Conservation (phyloP, 345 rosid genomes). For the Xanthoceras sorbifolium region DNA sequence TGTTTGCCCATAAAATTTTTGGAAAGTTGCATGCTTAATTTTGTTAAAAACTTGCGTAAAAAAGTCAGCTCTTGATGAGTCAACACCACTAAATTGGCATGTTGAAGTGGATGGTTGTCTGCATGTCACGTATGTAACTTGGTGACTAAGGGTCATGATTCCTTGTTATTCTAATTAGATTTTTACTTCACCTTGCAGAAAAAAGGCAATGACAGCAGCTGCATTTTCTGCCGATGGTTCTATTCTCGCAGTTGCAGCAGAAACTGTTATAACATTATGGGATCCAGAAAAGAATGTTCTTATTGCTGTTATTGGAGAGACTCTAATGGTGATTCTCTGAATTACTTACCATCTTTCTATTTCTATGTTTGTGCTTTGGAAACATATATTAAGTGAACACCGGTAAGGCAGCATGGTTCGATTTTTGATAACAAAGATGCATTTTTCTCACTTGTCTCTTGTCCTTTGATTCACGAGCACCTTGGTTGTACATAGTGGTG, state of each 20-base stretch:
- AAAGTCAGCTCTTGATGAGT: neutral
- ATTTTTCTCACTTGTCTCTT: neutral
- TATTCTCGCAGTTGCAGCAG: slow-evolving; percentile 95
- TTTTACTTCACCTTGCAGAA: slow-evolving; percentile 47
- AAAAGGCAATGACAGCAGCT: slow-evolving; percentile 90
- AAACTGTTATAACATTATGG: slow-evolving; percentile 87
- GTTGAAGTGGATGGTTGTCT: neutral
- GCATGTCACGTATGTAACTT: neutral
- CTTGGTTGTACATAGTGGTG: too few relatives aligned
- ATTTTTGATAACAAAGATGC: neutral
- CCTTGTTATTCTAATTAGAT: slow-evolving; percentile 12
- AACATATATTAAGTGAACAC: neutral
- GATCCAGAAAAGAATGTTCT: slow-evolving; percentile 80
- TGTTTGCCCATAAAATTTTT: neutral
- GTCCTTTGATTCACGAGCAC: neutral
- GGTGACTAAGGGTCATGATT: neutral
- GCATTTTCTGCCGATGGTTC: slow-evolving; percentile 94
- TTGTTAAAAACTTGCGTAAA: neutral
- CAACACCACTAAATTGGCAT: neutral
- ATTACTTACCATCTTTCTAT: neutral
- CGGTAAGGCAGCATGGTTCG: neutral
- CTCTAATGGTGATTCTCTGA: slow-evolving; percentile 47
- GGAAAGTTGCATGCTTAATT: neutral
- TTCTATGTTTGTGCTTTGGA: neutral
- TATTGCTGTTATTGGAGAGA: slow-evolving; percentile 73